Percentiles rank a stretch among this genome's conserved stretches.
phyloP scores from a whole-genome alignment of 352 stramenopile species.

The Phytophthora macrochlamydospora region DNA sequence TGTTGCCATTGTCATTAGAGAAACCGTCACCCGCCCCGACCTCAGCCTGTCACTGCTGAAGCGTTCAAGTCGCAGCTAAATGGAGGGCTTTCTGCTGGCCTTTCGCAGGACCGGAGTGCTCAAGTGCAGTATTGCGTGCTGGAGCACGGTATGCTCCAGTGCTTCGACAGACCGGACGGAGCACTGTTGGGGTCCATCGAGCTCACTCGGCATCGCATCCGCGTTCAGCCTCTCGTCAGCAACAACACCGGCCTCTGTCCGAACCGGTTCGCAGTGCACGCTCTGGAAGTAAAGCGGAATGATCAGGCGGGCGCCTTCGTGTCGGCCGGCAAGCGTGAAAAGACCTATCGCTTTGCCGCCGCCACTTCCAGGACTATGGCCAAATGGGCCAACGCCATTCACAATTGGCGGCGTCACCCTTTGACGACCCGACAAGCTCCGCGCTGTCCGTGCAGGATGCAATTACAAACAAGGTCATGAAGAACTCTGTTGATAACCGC shows the following conservation, averaged over 20 bases:
- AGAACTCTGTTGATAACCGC: constrained; percentile 14
- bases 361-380: constrained; percentile 59
- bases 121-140: constrained; percentile 74
- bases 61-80: constrained; percentile 24
- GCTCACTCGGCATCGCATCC: constrained; percentile 72
- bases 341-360: constrained; percentile 56
- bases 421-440: constrained; percentile 52
- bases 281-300: constrained; percentile 54
- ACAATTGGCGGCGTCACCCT: constrained; percentile 76
- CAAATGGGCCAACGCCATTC: constrained; percentile 69
- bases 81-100: constrained; percentile 80
- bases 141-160: constrained; percentile 66
- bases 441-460: constrained; percentile 36
- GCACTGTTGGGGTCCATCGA: constrained; percentile 42
- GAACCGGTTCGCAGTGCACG: constrained; percentile 68
- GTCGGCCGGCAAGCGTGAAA: constrained; percentile 33
- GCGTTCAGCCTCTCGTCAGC: constrained; percentile 47
- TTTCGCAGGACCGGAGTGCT: constrained; percentile 41
- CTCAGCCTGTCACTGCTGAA: constrained; percentile 15
- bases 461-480: constrained; percentile 23
- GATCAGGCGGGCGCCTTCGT: constrained; percentile 54
- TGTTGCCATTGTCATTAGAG: background rate
- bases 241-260: constrained; percentile 54
- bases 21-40: constrained; percentile 12
- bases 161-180: constrained; percentile 48